phyloP scores from a whole-genome alignment of 2,329 filamentous ascomycete genomes.

The Xylariales sp. region DNA sequence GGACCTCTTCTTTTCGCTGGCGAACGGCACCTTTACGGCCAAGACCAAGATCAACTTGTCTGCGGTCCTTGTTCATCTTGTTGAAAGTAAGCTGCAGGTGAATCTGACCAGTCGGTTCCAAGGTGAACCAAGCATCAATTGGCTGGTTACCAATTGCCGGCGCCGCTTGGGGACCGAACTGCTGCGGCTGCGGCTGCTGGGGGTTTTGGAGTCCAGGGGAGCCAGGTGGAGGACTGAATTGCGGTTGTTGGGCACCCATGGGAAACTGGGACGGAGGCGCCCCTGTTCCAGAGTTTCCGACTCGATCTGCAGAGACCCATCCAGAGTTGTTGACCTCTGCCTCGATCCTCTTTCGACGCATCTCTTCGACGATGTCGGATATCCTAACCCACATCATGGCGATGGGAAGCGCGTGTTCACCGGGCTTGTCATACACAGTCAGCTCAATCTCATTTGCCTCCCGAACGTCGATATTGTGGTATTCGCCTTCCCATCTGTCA shows the following conservation, averaged over 20 bases:
- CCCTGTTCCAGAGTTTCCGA: slow-evolving; percentile 52
- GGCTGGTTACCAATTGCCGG: slow-evolving; percentile 52
- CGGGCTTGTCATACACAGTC: slow-evolving; percentile 93
- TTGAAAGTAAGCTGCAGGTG: slow-evolving; percentile 87
- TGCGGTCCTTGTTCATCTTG: slow-evolving; percentile 81
- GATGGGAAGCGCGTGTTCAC: slow-evolving; percentile 86
- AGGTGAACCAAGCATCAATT: slow-evolving; percentile 94
- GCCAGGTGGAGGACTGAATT: slow-evolving; percentile 40
- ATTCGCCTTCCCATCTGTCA: slow-evolving; percentile 88
- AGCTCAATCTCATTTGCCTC: slow-evolving; percentile 98
- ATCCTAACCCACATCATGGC: slow-evolving; percentile 95
- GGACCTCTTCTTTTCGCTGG: slow-evolving; percentile 95
- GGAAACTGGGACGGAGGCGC: slow-evolving; percentile 55
- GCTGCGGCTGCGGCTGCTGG: slow-evolving; percentile 24
- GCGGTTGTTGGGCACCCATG: slow-evolving; percentile 45
- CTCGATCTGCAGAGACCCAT: slow-evolving; percentile 96
- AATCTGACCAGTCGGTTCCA: slow-evolving; percentile 90
- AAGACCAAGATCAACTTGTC: slow-evolving; percentile 81
- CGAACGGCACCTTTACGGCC: slow-evolving; percentile 94
- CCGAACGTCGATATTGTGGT: slow-evolving; percentile 88
- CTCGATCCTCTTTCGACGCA: slow-evolving; percentile 95
- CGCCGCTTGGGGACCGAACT: slow-evolving; percentile 33
- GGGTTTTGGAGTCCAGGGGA: slow-evolving; percentile 31
- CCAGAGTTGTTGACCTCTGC: slow-evolving; percentile 90
- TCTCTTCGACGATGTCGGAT: slow-evolving; percentile 95